Evolutionary conservation across 805 yeast genomes (phyloP), one percentile per base, ranked within the genome.

Genomic region (Candida awuae): DNA sequence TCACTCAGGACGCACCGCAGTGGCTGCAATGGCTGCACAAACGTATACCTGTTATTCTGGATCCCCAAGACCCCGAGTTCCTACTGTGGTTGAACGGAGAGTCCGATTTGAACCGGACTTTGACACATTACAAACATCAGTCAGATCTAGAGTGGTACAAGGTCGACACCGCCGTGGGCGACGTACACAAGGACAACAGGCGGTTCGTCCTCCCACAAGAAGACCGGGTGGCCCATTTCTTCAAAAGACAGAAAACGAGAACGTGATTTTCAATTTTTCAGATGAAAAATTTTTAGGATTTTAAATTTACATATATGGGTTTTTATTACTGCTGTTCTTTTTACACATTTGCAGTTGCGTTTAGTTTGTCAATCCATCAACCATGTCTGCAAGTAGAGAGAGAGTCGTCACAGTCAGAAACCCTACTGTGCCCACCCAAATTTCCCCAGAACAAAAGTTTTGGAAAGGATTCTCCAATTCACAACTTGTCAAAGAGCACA

Each of bases 391-490:
- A 6, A 65, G 70, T 15, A 68, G 73, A 54, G 80, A 77, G 45
- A 71, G 85, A 58, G 71, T 85, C 8, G 67, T 72, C 20, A 79
- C 77, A 21, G 73, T 71, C 22, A 71, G 84, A 55, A 77, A 75
- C 45, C 83, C 95, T 1, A 77, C 84, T 1, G 70, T 85, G 36
- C 94, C 95, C 3, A 77, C 84, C 9, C 82, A 78, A 53, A 80
- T 88, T 2, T 85, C 95, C 0, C 90, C 96, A 1, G 97, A 90
- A 49, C 94, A 87, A 54, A 71, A 94, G 50, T 90, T 84, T 64
- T 92, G 97, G 97, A 70, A 94, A 51, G 84, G 86, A 6, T 88
- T 80, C 58, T 62, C 68, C 37, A 81, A 77, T 48, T 90, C 97
- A 3, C 90, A 90, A 56, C 68, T 92, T 28, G 86, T 88, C 20